phyloP scores from a whole-genome alignment of 192 early-diverging fungal genomes.

The Coemansia umbellata region DNA sequence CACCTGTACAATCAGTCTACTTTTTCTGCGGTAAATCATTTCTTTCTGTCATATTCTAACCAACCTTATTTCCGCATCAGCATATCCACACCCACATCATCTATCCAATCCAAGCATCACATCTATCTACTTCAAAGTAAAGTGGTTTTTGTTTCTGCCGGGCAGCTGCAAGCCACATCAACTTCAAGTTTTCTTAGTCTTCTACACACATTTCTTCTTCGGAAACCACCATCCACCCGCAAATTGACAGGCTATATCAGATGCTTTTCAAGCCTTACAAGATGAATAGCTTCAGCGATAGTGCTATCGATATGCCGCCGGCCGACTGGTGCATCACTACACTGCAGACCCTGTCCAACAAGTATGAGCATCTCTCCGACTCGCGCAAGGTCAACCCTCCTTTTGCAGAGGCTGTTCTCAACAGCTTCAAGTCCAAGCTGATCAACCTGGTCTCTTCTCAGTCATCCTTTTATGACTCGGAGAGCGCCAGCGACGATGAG shows the following conservation, averaged over 20 bases:
- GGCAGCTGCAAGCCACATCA: slow-evolving; percentile 3
- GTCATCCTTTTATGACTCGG: slow-evolving; percentile 32
- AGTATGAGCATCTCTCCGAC: slow-evolving; percentile 51
- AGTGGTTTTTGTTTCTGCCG: slow-evolving; percentile 10
- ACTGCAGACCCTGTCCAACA: slow-evolving; percentile 37
- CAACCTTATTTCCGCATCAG: too few species aligned
- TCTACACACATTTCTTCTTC: too few species aligned
- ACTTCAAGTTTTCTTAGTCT: background rate
- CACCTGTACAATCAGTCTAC: too few species aligned
- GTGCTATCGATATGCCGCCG: slow-evolving; percentile 36
- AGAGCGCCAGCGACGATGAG: slow-evolving; percentile 38
- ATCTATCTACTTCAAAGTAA: too few species aligned
- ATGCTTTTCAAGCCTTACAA: slow-evolving; percentile 21
- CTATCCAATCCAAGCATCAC: too few species aligned
- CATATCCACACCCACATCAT: too few species aligned
- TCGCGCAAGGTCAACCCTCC: slow-evolving; percentile 50
- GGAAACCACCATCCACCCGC: too few species aligned
- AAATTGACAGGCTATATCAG: too few species aligned
- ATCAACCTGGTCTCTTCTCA: slow-evolving; percentile 34
- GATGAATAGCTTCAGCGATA: slow-evolving; percentile 5
- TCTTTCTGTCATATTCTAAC: too few species aligned
- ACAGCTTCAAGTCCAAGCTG: slow-evolving; percentile 55
- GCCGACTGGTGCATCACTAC: slow-evolving; percentile 49
- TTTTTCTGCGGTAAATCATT: too few species aligned
- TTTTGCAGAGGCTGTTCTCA: slow-evolving; percentile 49